Conservation (phyloP, 371 early-diverging fungal genomes). For the Mortierella sp. region DNA sequence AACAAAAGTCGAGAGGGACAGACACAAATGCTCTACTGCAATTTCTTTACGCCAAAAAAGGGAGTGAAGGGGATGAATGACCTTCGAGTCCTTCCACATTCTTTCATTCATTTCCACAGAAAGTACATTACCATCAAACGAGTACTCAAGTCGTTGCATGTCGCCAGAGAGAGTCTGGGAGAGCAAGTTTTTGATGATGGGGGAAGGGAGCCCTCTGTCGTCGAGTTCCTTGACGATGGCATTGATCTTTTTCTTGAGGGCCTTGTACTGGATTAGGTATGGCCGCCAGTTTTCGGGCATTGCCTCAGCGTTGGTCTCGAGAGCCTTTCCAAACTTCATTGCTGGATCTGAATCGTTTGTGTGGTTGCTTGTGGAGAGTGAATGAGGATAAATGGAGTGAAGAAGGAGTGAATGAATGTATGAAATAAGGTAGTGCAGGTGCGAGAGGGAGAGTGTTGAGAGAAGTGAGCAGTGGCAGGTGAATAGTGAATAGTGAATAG, state of each 20-base stretch:
- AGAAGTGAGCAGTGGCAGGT: not conserved
- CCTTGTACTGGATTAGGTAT: constrained; percentile 78
- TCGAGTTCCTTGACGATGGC: constrained; percentile 81
- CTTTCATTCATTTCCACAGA: not conserved
- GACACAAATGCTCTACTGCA: not conserved
- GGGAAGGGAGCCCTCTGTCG: constrained; percentile 66
- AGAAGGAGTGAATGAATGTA: not conserved
- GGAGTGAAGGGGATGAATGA: not conserved
- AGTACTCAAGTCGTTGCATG: constrained; percentile 65
- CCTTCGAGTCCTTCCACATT: not conserved
- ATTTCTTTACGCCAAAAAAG: not conserved
- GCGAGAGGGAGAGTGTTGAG: not conserved
- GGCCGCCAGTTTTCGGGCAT: constrained; percentile 81
- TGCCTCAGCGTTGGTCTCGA: constrained; percentile 74
- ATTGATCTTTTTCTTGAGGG: constrained; percentile 74
- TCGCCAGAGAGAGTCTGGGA: constrained; percentile 44
- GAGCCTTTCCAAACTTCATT: constrained; percentile 85
- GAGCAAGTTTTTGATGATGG: constrained; percentile 65
- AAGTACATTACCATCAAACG: constrained; percentile 65
- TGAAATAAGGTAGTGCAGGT: not conserved
- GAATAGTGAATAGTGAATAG: not conserved
- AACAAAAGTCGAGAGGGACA: not conserved
- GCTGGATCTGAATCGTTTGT: not conserved
- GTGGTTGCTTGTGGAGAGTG: not conserved
- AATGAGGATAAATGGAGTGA: not conserved